phyloP scores from a whole-genome alignment of 306 rosid species.

The Datisca glomerata region DNA sequence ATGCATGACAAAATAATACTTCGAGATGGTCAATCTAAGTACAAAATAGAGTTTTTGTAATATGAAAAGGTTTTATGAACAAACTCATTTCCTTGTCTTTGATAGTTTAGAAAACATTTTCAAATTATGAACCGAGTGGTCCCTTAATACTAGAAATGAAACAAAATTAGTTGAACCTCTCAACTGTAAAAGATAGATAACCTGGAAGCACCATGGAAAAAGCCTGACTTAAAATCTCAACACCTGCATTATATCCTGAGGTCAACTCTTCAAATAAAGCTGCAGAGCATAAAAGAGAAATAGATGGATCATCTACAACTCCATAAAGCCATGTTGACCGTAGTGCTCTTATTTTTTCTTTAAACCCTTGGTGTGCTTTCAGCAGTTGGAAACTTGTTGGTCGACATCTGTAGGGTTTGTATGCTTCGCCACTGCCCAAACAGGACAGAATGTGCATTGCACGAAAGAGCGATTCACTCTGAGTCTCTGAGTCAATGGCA shows the following conservation, averaged over 20 bases:
- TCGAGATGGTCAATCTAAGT: too few species aligned
- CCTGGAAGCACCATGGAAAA: conserved; percentile 95
- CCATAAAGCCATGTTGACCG: conserved; percentile 68
- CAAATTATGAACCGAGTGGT: too few species aligned
- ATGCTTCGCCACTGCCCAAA: conserved; percentile 61
- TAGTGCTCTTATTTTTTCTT: conserved; percentile 57
- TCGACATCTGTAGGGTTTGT: conserved; percentile 56
- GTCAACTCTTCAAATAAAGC: conserved; percentile 85
- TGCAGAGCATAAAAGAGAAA: conserved; percentile 64
- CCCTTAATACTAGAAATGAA: not conserved
- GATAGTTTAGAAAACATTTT: too few species aligned
- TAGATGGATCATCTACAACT: conserved; percentile 59
- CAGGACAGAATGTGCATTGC: conserved; percentile 70
- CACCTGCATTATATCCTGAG: conserved; percentile 52
- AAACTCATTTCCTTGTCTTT: too few species aligned
- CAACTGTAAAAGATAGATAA: too few species aligned
- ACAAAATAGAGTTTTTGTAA: too few species aligned
- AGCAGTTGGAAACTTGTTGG: conserved; percentile 68
- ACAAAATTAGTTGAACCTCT: conserved; percentile 8
- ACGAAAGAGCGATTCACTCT: conserved; percentile 32
- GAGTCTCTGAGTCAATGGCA: conserved; percentile 21
- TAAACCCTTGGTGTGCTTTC: conserved; percentile 87
- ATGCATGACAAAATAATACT: too few species aligned
- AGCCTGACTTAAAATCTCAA: conserved; percentile 76
- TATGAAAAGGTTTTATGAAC: too few species aligned